Evolutionary conservation across 441 rosid species (phyloP).

Genomic region (Cnidoscolus chayamansa): DNA sequence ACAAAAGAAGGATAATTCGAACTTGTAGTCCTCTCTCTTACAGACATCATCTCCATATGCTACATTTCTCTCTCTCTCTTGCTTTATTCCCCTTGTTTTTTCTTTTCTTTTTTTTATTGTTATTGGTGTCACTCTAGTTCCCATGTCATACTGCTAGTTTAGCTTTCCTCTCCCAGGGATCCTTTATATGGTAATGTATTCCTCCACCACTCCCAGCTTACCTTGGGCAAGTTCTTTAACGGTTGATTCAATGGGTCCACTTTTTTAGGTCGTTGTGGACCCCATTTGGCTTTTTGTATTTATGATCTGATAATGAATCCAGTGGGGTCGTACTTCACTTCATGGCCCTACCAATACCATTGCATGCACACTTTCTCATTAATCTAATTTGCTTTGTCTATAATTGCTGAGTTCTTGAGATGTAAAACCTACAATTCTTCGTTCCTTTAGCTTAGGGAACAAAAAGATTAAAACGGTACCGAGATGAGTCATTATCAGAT

Average conservation of each 20-base stretch:
- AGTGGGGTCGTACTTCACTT: neutral
- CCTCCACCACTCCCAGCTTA: neutral
- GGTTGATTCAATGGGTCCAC: conserved; percentile 28
- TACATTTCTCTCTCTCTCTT: conserved; percentile 19
- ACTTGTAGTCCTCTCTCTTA: conserved; percentile 56
- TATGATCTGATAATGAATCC: conserved; percentile 8
- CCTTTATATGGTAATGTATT: conserved; percentile 1
- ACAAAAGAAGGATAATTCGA: conserved; percentile 75
- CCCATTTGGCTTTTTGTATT: conserved; percentile 20
- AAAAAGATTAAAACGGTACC: no score
- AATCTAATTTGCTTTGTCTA: no score
- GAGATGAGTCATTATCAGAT: no score
- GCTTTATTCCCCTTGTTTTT: neutral
- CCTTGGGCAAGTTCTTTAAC: conserved; percentile 15
- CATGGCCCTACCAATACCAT: neutral
- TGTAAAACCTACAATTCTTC: no score
- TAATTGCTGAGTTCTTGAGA: no score
- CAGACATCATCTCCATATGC: conserved; percentile 44
- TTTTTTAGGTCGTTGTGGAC: neutral
- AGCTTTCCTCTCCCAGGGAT: neutral
- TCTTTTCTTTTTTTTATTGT: neutral
- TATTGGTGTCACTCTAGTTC: conserved; percentile 15
- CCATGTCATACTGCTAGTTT: conserved; percentile 6
- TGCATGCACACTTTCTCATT: no score
- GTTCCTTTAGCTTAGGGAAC: no score